Evolutionary conservation across 768 basidiomycete species (phyloP), one percentile per base, ranked within the genome.

Genomic region (Suillus placidus): DNA sequence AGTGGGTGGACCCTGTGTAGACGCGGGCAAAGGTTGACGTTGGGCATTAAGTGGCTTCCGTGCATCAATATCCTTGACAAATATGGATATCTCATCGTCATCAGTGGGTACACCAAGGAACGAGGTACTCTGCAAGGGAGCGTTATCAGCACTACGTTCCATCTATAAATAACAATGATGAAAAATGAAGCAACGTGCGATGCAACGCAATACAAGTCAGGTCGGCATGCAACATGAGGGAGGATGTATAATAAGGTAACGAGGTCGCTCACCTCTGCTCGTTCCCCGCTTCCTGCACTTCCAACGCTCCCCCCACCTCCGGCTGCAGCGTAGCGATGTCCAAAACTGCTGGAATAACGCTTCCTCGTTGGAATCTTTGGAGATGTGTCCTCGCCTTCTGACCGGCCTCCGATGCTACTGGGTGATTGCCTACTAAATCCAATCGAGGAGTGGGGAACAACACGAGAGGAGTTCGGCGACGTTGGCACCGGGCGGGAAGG

Each of bases 301-400:
- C 79, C 74, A 45, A 78, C 70, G 5, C 75, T 76, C 37, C 71
- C 71, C 7, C 71, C 77, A 26, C 68, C 78, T 37, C 78, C 76
- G 20, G 82, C 77, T 16, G 79, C 72, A 26, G 75, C 78, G 73
- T 91, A 91, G 52, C 92, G 83, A 74, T 93, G 87, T 12, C 89
- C 87, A 72, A 94, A 94, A 66, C 87, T 90, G 69, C 89, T 91
- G 54, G 89, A 90, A 78, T 92, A 94, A 8, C 90, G 80, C 74
- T 89, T 90, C 45, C 87, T 79, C 35, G 69, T 12, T 60, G 73
- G 73, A 1, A 71, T 32, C 68, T 57, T 66, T 67, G 67, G 67
- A 42, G 71, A 67, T 52, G 68, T 69, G 30, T 78, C 79, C n/a
- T 73, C 78, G 13, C 75, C 79, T 65, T 79, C 78, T 18, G 71